Conservation (phyloP, 2,329 filamentous ascomycete genomes). For the Rhinocladiella similis region DNA sequence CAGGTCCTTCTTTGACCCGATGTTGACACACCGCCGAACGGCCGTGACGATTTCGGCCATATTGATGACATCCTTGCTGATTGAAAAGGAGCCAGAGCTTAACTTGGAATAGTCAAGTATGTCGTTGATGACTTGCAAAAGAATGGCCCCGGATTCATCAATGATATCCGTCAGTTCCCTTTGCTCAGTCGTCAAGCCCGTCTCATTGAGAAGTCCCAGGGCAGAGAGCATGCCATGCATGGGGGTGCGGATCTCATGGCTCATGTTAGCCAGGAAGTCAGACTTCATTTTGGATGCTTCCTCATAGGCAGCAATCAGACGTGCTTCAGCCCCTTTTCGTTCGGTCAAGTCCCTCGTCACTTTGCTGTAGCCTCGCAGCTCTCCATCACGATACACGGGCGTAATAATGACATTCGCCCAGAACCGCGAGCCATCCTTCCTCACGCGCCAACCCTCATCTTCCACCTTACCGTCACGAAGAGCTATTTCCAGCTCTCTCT, state of each 20-base stretch:
- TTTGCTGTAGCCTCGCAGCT: slow-evolving; percentile 60
- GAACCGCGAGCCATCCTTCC: slow-evolving; percentile 59
- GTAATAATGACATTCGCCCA: slow-evolving; percentile 64
- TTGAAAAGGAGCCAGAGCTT: slow-evolving; percentile 52
- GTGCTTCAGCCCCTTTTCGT: slow-evolving; percentile 51
- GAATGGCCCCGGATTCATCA: slow-evolving; percentile 58
- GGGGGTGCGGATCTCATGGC: slow-evolving; percentile 64
- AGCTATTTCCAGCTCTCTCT: slow-evolving; percentile 53
- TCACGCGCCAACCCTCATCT: slow-evolving; percentile 62
- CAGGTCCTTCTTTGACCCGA: slow-evolving; percentile 25
- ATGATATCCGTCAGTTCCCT: slow-evolving; percentile 59
- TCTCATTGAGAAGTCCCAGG: slow-evolving; percentile 58
- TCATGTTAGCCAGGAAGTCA: slow-evolving; percentile 64
- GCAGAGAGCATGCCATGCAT: slow-evolving; percentile 65
- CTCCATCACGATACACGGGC: slow-evolving; percentile 53
- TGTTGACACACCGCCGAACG: slow-evolving; percentile 19
- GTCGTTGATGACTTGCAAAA: slow-evolving; percentile 64
- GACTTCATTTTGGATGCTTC: slow-evolving; percentile 64
- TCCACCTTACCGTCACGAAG: slow-evolving; percentile 57
- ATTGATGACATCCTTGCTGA: slow-evolving; percentile 37
- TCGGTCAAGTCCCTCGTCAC: slow-evolving; percentile 55
- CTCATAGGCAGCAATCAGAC: slow-evolving; percentile 58
- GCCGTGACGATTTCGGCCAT: slow-evolving; percentile 19
- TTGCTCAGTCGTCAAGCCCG: slow-evolving; percentile 54
- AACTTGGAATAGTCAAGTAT: slow-evolving; percentile 68